A percentile compares a stretch with the other conserved stretches of the same genome.
Conservation (phyloP, 805 yeast genomes). For the Brettanomyces bruxellensis region DNA sequence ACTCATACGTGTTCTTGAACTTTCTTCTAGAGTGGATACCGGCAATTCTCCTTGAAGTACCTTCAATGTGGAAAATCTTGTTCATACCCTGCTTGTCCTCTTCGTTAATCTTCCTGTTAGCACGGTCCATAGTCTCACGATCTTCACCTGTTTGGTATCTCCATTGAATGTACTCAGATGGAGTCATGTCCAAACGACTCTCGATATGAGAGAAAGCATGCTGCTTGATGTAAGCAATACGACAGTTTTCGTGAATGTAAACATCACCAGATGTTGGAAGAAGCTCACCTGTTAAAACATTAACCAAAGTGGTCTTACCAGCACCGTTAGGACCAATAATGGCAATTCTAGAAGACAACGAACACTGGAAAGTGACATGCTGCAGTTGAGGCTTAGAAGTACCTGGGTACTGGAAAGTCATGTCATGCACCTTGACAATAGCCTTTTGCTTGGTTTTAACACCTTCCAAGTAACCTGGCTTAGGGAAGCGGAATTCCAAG, state of each 20-base stretch:
- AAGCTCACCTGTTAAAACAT: conserved; percentile 98
- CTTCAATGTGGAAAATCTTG: conserved; percentile 98
- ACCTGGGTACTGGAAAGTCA: conserved; percentile 99
- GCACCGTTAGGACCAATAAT: conserved; percentile 99
- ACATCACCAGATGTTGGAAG: conserved; percentile 98
- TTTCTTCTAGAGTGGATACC: conserved; percentile 96
- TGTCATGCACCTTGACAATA: conserved; percentile 93
- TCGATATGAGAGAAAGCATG: conserved; percentile 99
- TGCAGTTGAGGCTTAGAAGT: conserved; percentile 89
- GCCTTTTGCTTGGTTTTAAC: conserved; percentile 99
- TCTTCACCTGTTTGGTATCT: conserved; percentile 99
- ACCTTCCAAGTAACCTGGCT: conserved; percentile 99
- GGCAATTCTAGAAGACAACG: conserved; percentile 98
- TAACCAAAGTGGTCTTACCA: conserved; percentile 98
- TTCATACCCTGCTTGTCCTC: conserved; percentile 96
- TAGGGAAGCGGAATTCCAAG: conserved; percentile 95
- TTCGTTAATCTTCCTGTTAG: conserved; percentile 97
- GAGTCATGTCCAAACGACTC: conserved; percentile 97
- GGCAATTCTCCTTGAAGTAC: conserved; percentile 94
- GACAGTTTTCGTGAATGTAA: conserved; percentile 98
- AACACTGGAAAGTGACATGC: conserved; percentile 96
- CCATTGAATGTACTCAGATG: conserved; percentile 99
- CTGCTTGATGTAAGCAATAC: conserved; percentile 99
- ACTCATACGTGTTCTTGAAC: conserved; percentile 99
- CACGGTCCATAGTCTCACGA: conserved; percentile 99